Conservation (phyloP, 139 green algal genomes). For the Chlorella sp. region DNA sequence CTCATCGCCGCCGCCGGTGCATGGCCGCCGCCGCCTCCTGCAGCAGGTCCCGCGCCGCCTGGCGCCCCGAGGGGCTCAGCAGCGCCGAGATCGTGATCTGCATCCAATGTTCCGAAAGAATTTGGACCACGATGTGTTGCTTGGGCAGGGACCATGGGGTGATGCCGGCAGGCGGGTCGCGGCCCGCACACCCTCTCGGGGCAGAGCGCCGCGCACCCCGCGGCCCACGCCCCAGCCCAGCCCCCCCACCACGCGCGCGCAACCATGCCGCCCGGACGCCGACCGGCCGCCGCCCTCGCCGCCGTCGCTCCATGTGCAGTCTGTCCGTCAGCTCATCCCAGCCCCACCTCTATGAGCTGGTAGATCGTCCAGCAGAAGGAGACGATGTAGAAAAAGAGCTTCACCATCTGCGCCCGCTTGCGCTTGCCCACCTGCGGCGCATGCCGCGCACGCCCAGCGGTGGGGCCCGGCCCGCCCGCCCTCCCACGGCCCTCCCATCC, state of each 20-base stretch:
- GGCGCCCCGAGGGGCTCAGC: conserved; percentile 48
- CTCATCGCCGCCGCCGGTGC: not conserved
- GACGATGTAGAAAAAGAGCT: conserved; percentile 60
- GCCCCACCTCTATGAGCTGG: conserved; percentile 29
- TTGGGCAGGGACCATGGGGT: no score
- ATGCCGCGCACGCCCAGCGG: not conserved
- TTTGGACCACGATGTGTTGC: no score
- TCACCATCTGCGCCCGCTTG: conserved; percentile 56
- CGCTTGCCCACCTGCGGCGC: conserved; percentile 10
- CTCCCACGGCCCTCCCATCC: not conserved
- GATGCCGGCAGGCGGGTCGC: no score
- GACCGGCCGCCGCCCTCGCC: not conserved
- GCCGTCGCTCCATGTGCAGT: not conserved
- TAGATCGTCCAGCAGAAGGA: conserved; percentile 67
- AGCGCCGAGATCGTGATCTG: conserved; percentile 39
- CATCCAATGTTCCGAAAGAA: no score
- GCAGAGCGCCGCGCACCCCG: not conserved
- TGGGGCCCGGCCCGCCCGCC: not conserved
- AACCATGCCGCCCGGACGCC: not conserved
- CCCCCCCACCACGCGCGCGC: not conserved
- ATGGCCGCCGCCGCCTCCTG: no score
- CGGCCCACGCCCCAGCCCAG: not conserved
- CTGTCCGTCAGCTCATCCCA: not conserved
- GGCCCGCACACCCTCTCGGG: conserved; percentile 21
- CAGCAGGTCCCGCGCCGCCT: no score